phyloP scores from a whole-genome alignment of 148 eudicot genomes.

The Dysphania ambrosioides region DNA sequence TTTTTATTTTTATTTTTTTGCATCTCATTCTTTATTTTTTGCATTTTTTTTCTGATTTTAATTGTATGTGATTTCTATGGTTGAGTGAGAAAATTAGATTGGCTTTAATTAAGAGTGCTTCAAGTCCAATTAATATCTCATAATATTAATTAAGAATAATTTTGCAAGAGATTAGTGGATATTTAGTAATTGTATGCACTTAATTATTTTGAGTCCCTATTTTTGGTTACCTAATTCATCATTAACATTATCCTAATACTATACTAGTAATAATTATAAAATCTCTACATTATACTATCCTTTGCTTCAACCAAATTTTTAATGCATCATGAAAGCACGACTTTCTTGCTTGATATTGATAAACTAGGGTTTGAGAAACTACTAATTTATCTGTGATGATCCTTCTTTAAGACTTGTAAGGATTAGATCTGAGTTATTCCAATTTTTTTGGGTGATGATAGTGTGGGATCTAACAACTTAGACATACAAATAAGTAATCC shows the following conservation, averaged over 20 bases:
- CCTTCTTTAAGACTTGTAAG: background rate
- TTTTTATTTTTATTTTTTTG: background rate
- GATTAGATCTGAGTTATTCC: too few species aligned
- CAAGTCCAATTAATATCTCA: too few species aligned
- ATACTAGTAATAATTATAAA: background rate
- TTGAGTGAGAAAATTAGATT: too few species aligned
- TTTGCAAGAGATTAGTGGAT: background rate
- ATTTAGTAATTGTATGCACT: background rate
- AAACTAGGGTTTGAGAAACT: constrained; percentile 7
- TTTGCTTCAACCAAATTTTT: background rate
- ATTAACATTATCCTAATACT: background rate
- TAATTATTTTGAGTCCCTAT: background rate
- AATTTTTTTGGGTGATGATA: too few species aligned
- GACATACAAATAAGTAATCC: too few species aligned
- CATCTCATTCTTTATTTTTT: background rate
- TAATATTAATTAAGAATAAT: background rate
- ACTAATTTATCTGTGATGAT: background rate
- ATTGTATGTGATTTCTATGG: too few species aligned
- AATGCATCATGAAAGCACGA: constrained; percentile 7
- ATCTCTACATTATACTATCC: background rate
- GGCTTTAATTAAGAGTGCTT: too few species aligned
- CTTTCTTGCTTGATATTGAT: background rate
- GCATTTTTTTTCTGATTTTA: too few species aligned
- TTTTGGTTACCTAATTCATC: constrained; percentile 1
- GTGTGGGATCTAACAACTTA: too few species aligned